Base-by-base conservation (phyloP, 306 rosid species). In the Vicia faba region DNA sequence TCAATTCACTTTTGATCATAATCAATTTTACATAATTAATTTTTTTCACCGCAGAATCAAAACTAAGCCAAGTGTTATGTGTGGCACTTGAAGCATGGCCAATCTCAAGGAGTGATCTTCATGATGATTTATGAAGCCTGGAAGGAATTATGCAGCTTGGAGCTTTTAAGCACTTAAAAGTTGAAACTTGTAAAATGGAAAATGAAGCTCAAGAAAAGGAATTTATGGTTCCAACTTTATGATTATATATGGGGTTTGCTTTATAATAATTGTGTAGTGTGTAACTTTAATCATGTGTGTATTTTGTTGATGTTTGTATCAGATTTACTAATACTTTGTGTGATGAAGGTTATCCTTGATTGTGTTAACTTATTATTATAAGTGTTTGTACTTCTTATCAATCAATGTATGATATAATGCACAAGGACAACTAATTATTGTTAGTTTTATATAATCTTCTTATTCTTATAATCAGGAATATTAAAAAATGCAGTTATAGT, bases 11-110 rank as follows among this genome's bases (percentile, higher is more conserved):
- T 31, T 31, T 29, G 5, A 5, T 29, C 35, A 4, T 1, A 31
- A 6, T 31, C 8, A 31, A 31, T 29, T 29, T 28, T 28, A 28
- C 31, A 5, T 28, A 29, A 29, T 29, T 7, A 5, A 29, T 2
- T 26, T 31, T 31, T 33, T 33, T 33, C 2, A 33, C 38, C 1
- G 38, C 9, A 33, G 38, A 33, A 33, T 33, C 38, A 33, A 33
- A 33, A 33, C 1, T 33, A 5, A 1, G 33, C 5, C 9, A 54
- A 23, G 19, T n/a, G 63, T 68, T 46, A 46, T 13, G 46, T 16
- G 43, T 16, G 54, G 74, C 67, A 77, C 51, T 5, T 41, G 68
- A 35, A 77, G 46, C 68, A 63, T 75, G 31, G 3, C 48, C 77
- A 69, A 31, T 45, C 12, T 74, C 11, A 3, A 26, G 56, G 68